Conservation (phyloP, 768 basidiomycete genomes). For the Suillus subluteus region DNA sequence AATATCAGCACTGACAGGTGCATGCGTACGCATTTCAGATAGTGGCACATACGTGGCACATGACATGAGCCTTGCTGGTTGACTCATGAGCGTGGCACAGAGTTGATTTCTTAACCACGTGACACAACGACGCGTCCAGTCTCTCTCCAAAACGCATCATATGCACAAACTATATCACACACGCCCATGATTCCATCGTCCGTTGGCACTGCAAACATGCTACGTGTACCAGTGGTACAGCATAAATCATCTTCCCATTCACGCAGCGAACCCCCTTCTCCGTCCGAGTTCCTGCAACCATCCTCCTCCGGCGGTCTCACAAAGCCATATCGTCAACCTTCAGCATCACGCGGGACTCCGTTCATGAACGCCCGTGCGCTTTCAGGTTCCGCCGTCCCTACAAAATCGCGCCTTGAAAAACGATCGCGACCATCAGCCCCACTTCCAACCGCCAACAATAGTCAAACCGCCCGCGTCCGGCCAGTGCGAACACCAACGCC, state of each 20-base stretch:
- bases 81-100: background rate
- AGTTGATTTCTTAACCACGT: slow-evolving; percentile 32
- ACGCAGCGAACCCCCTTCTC: slow-evolving; percentile 2
- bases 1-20: background rate
- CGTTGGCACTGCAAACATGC: background rate
- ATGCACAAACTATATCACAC: background rate
- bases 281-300: background rate
- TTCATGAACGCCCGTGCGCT: slow-evolving; percentile 1
- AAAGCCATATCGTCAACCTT: slow-evolving; percentile 4
- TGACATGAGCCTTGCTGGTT: background rate
- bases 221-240: slow-evolving; percentile 1
- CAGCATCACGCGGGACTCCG: background rate
- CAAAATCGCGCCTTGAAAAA: slow-evolving; percentile 1
- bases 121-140: slow-evolving; percentile 18
- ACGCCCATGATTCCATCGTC: background rate
- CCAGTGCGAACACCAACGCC: background rate
- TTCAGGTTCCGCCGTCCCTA: background rate
- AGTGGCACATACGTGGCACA: background rate
- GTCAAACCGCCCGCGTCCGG: background rate
- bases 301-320: slow-evolving; percentile 1
- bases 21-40: background rate
- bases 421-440: background rate
- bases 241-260: background rate
- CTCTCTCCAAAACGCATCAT: background rate
- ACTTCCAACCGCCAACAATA: background rate